Conservation (phyloP, 306 rosid species). For the Castanopsis chinensis region DNA sequence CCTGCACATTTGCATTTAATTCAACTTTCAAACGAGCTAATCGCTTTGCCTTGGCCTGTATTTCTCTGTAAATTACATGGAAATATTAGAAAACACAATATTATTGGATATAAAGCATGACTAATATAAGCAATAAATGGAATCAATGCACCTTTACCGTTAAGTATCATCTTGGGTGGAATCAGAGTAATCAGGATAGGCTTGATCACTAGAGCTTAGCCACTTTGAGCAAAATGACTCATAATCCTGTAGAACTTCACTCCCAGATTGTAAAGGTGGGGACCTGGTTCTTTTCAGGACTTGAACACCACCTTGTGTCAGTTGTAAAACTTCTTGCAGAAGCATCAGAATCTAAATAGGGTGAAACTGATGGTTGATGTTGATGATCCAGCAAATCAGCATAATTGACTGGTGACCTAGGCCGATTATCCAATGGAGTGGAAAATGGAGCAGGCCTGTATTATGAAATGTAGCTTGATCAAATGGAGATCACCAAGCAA, state of each 20-base stretch:
- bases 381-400: conserved; percentile 27
- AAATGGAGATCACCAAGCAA: conserved; percentile 11
- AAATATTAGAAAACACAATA: conserved; percentile 4
- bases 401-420: conserved; percentile 20
- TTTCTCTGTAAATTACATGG: conserved; percentile 55
- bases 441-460: conserved; percentile 44
- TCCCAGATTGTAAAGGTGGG: conserved; percentile 36
- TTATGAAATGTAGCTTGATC: conserved; percentile 19
- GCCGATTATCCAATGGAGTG: conserved; percentile 34
- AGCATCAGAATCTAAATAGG: conserved; percentile 32
- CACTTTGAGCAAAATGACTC: conserved; percentile 30
- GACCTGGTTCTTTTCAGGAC: conserved; percentile 55
- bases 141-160: conserved; percentile 49
- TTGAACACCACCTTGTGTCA: conserved; percentile 33
- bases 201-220: conserved; percentile 43
- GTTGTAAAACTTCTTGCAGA: conserved; percentile 31
- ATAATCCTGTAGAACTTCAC: conserved; percentile 18
- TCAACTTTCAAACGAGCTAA: conserved; percentile 89
- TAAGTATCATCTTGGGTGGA: conserved; percentile 56
- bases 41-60: conserved; percentile 89
- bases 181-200: conserved; percentile 41
- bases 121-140: conserved; percentile 11
- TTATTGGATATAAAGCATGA: background rate
- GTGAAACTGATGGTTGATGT: conserved; percentile 34
- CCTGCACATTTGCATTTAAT: conserved; percentile 49